These are phyloP conservation scores for Pleomassaria siparia DNA, from an alignment of 2,329 filamentous ascomycete species.

Conservation along the genomic window DNA sequence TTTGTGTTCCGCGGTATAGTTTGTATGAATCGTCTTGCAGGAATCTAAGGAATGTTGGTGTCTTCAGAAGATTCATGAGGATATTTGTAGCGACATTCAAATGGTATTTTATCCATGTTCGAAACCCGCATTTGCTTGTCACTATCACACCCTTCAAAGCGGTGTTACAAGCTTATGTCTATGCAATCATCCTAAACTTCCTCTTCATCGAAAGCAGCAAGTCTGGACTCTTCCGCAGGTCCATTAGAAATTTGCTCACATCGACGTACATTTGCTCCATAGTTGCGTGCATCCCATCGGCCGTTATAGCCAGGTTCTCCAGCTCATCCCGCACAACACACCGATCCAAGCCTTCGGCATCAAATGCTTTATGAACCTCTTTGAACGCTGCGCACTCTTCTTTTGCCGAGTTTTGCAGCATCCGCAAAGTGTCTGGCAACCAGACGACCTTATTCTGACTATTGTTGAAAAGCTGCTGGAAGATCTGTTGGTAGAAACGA, in stretches of 20 bases:
- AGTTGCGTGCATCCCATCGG: constrained; percentile 2
- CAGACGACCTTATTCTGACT: not conserved
- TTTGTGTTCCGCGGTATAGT: too few relatives aligned
- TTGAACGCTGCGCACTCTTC: constrained; percentile 1
- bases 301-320: constrained; percentile 1
- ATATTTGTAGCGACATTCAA: too few relatives aligned
- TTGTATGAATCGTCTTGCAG: too few relatives aligned
- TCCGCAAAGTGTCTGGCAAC: constrained; percentile 1
- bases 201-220: not conserved
- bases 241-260: constrained; percentile 6
- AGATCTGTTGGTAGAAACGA: constrained; percentile 7
- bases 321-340: constrained; percentile 4
- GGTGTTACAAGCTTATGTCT: not conserved
- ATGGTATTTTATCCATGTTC: too few relatives aligned
- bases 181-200: constrained; percentile 1
- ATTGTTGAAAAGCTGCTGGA: constrained; percentile 8
- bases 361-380: constrained; percentile 2
- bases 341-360: not conserved
- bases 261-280: constrained; percentile 3
- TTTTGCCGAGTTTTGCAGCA: not conserved
- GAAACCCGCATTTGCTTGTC: too few relatives aligned
- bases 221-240: constrained; percentile 7
- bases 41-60: too few relatives aligned
- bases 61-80: too few relatives aligned
- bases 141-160: too few relatives aligned